Percentiles rank a stretch among this genome's conserved stretches.
Conservation (phyloP, 2,329 filamentous ascomycete species). For the Hysterium pulicare region DNA sequence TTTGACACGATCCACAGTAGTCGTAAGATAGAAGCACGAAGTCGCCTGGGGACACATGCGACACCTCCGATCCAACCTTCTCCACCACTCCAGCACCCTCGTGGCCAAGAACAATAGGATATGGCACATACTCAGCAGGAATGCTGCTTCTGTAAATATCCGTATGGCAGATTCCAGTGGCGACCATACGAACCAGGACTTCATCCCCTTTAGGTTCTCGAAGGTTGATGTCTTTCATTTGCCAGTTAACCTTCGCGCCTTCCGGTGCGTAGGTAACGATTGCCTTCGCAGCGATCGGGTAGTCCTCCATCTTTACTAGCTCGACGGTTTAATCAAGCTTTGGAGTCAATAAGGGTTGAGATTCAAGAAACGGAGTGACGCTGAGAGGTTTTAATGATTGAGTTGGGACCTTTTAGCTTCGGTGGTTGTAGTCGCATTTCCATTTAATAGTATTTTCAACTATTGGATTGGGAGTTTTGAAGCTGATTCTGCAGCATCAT, state of each 20-base stretch:
- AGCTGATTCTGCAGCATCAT: no score
- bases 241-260: slow-evolving; percentile 36
- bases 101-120: slow-evolving; percentile 52
- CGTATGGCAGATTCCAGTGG: slow-evolving; percentile 55
- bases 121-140: slow-evolving; percentile 38
- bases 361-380: no score
- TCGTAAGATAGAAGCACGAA: slow-evolving; percentile 49
- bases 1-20: slow-evolving; percentile 47
- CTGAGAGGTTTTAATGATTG: no score
- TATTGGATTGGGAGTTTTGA: no score
- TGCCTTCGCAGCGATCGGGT: slow-evolving; percentile 21
- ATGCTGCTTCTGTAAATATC: slow-evolving; percentile 48
- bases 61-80: slow-evolving; percentile 41
- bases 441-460: no score
- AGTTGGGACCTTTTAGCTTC: no score
- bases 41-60: slow-evolving; percentile 43
- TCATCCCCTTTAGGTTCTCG: slow-evolving; percentile 44
- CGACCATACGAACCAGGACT: slow-evolving; percentile 52
- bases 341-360: no score
- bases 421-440: no score
- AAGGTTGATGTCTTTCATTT: slow-evolving; percentile 36
- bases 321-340: no score
- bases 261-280: slow-evolving; percentile 40
- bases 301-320: no score
- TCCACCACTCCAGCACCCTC: slow-evolving; percentile 54